Conservation (phyloP, 208 protist species). For the Leishmania lainsoni region DNA sequence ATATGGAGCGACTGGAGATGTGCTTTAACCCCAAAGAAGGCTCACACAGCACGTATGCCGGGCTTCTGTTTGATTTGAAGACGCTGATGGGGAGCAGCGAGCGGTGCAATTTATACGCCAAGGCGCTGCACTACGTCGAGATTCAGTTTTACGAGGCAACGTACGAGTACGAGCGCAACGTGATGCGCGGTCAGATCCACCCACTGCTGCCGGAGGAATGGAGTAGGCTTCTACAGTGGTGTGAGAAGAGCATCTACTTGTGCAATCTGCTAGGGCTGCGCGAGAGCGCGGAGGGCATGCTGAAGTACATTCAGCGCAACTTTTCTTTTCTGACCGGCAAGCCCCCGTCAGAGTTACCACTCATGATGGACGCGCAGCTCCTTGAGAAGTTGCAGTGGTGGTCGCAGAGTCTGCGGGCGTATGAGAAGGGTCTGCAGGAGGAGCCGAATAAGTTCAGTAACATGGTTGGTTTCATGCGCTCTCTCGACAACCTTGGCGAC, state of each 20-base stretch:
- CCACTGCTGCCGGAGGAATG: conserved; percentile 68
- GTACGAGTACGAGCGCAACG: conserved; percentile 68
- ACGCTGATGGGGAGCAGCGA: conserved; percentile 93
- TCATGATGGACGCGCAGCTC: conserved; percentile 89
- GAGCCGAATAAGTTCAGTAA: conserved; percentile 89
- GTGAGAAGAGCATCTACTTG: conserved; percentile 96
- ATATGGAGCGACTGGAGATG: conserved; percentile 96
- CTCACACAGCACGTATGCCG: conserved; percentile 39
- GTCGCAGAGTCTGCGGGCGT: conserved; percentile 95
- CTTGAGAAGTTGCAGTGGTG: conserved; percentile 98
- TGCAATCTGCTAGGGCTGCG: conserved; percentile 98
- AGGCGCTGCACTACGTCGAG: conserved; percentile 96
- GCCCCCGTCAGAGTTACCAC: conserved; percentile 64
- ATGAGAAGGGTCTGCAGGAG: conserved; percentile 74
- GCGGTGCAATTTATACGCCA: conserved; percentile 93
- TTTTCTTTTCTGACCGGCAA: conserved; percentile 82
- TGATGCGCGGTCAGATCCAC: conserved; percentile 61
- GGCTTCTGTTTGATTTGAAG: conserved; percentile 81
- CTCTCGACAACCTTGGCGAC: conserved; percentile 96
- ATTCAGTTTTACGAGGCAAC: conserved; percentile 87
- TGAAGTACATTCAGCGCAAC: conserved; percentile 95
- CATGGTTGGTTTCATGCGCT: conserved; percentile 96
- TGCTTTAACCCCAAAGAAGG: conserved; percentile 59
- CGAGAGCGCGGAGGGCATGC: conserved; percentile 97
- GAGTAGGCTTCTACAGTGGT: conserved; percentile 69